Base-by-base conservation (phyloP, 306 rosid species). In the Astragalus glycyphyllos region DNA sequence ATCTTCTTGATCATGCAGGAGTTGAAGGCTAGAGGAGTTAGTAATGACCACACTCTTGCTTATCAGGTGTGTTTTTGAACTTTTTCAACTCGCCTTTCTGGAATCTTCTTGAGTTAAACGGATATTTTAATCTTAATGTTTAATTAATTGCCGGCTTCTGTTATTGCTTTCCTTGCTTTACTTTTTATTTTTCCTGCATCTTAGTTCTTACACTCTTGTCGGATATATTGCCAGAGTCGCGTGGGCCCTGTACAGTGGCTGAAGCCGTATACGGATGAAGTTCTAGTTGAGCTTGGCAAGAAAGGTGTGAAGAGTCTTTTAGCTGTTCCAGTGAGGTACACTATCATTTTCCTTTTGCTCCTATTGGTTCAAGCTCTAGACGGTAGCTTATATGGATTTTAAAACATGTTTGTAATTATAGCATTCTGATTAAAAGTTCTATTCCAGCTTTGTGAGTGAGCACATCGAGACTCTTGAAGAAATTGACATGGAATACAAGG, bases 161-260 rank as follows among this genome's bases (percentile, higher is more conserved):
- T 48, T 53, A 15, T 67, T 50, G 44, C 47, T 53, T 69, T 73
- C 46, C 13, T 55, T 56, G 69, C 57, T 32, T 66, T 60, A 41
- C 31, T n/a, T 45, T 42, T 11, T 70, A 10, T 31, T 34, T 35
- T 56, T 42, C 4, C 2, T 46, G 44, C 40, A 44, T 65, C 77
- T 68, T 26, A 26, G 3, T 26, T 26, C 31, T 26, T 20, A 66
- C 58, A 16, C 40, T 70, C 77, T 66, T 78, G 71, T 65, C 61
- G 85, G 78, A 63, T 72, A 34, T 54, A 35, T 58, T 69, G 10
- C 70, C 84, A 95, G 99, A 95, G 99, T 81, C 96, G 99, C 38
- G 99, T 95, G 80, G 99, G 99, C 73, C 99, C 99, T 55, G 96
- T 95, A 68, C 90, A 95, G 80, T 95, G 97, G 99, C 82, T 95